Conservation (phyloP, 2,329 filamentous ascomycete genomes). For the Emmonsiellopsis sp. region DNA sequence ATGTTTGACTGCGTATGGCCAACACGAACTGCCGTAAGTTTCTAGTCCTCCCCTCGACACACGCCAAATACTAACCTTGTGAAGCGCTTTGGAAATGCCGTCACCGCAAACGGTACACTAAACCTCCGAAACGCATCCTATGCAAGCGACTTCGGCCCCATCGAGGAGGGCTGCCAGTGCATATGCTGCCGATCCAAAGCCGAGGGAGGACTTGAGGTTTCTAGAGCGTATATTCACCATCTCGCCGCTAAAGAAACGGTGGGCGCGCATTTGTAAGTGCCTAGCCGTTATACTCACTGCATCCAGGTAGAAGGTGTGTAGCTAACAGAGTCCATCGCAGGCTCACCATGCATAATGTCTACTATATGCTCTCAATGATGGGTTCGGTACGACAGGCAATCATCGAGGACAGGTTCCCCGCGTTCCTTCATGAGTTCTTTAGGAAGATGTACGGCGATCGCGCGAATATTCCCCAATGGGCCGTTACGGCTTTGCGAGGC, state of each 20-base stretch:
- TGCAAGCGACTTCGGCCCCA: conserved; percentile 68
- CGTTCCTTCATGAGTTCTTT: conserved; percentile 73
- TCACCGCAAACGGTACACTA: conserved; percentile 70
- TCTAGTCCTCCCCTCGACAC: not conserved
- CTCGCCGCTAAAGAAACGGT: conserved; percentile 90
- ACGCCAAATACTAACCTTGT: not conserved
- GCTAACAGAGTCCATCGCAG: conserved; percentile 26
- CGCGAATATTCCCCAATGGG: conserved; percentile 69
- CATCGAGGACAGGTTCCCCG: conserved; percentile 69
- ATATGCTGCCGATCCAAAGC: conserved; percentile 59
- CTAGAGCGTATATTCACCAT: conserved; percentile 83
- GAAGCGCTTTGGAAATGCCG: conserved; percentile 80
- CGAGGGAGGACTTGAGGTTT: conserved; percentile 68
- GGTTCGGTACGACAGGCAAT: conserved; percentile 63
- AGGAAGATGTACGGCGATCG: conserved; percentile 57
- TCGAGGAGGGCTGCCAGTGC: conserved; percentile 77
- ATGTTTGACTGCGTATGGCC: conserved; percentile 99
- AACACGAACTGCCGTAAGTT: conserved; percentile 68
- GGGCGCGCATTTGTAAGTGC: conserved; percentile 58
- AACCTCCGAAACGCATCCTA: conserved; percentile 72
- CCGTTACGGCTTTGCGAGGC: conserved; percentile 62
- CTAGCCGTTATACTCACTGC: not conserved
- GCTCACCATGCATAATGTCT: conserved; percentile 90
- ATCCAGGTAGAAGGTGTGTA: not conserved
- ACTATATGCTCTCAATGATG: conserved; percentile 85